Base-by-base conservation (phyloP, 768 basidiomycete species). In the Tulasnella sp. region DNA sequence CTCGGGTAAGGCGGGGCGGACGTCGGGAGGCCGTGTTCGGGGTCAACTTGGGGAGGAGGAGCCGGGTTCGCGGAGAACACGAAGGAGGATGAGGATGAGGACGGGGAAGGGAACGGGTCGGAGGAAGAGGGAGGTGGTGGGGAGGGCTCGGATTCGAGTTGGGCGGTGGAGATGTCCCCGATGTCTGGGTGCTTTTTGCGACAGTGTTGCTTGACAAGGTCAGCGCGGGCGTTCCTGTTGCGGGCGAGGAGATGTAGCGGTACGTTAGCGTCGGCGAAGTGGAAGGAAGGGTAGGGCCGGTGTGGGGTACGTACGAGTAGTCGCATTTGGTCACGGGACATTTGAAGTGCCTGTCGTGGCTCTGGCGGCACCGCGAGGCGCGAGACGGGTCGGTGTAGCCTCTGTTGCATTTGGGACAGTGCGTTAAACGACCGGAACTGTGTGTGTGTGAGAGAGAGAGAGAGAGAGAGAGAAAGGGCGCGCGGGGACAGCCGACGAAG, bases 151-250 rank as follows among this genome's bases (percentile, higher is more conserved):
- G 52, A 59, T 59, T 59, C 52, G 64, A 65, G 64, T 26, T 65
- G 64, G 39, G 64, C 32, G 22, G 64, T 65, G 64, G 39, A 11
- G 26, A 65, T 22, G 64, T 36, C 34, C 3, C 64, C 64, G 34
- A 65, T 12, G 9, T 26, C 36, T 12, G 64, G 64, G 39, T 65
- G 64, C 22, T 65, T 65, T n/a, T 65, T 65, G 29, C 36, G 32
- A 34, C 64, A 65, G 64, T 65, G 64, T 34, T 65, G 64, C 64
- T 65, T 65, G 34, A 65, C 64, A 34, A 65, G 34, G 39, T 65
- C 64, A 26, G 64, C 64, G 4, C 64, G 34, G 35, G 64, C 64
- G 39, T 65, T 65, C 19, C 64, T 65, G n/a, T 32, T 19, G 1
- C n/a, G n/a, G 12, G 44, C 22, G 14, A 29, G 22, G 32, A 29